Evolutionary conservation across 495 filamentous ascomycete species (phyloP).

Genomic region (Hypoxylon fragiforme): DNA sequence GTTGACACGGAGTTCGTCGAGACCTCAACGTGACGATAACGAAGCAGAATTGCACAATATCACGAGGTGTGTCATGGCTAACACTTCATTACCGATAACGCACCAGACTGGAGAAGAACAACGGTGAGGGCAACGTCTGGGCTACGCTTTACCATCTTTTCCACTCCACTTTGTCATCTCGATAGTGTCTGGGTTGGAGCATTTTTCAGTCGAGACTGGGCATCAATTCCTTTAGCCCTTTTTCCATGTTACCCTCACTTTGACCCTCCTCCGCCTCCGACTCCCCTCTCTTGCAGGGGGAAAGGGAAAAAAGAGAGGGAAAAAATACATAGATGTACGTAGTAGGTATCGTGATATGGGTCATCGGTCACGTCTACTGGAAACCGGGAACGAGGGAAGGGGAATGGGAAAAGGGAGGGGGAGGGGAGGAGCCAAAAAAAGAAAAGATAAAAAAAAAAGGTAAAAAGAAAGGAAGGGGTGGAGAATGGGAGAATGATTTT

Average conservation of each 20-base stretch:
- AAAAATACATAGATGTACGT: too few species aligned
- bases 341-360: conserved; percentile 24
- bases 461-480: conserved; percentile 10
- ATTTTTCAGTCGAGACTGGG: conserved; percentile 6
- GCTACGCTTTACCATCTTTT: conserved; percentile 4
- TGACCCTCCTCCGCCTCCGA: neutral
- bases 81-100: conserved; percentile 31
- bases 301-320: too few species aligned
- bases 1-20: conserved; percentile 21
- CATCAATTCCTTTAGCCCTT: conserved; percentile 9
- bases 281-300: neutral
- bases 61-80: conserved; percentile 30
- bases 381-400: neutral
- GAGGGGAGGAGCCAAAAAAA: neutral
- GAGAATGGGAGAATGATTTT: conserved; percentile 5
- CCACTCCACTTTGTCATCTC: conserved; percentile 15
- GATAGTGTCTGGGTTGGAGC: conserved; percentile 15
- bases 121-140: conserved; percentile 28
- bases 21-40: conserved; percentile 22
- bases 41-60: conserved; percentile 32
- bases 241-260: neutral
- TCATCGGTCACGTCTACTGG: too few species aligned
- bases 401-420: neutral
- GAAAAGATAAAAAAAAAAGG: neutral
- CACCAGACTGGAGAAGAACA: conserved; percentile 28